phyloP scores from a whole-genome alignment of 2,329 filamentous ascomycete species.

The Fusarium oligoseptatum region DNA sequence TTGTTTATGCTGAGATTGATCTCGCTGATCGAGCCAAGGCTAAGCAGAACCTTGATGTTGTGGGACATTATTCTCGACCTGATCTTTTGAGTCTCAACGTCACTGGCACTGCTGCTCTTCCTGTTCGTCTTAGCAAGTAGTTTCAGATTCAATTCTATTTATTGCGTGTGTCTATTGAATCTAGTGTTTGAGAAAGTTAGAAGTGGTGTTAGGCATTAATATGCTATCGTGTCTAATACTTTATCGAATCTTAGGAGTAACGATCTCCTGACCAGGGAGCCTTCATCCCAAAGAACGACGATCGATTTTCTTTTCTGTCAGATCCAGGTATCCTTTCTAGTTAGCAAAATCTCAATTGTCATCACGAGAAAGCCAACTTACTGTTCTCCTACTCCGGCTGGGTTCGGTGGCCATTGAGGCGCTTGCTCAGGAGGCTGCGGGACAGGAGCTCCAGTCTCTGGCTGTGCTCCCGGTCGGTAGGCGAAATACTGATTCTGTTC shows the following conservation, averaged over 20 bases:
- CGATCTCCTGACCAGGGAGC: constrained; percentile 25
- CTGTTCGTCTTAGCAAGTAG: constrained; percentile 10
- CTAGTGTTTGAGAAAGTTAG: neutral
- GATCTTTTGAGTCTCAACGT: constrained; percentile 56
- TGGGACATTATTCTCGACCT: constrained; percentile 51
- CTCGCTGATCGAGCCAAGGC: constrained; percentile 38
- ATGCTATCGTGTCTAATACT: too few species aligned
- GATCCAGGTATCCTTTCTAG: neutral
- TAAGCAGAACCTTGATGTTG: constrained; percentile 54
- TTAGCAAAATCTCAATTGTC: neutral
- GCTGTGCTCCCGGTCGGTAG: constrained; percentile 2
- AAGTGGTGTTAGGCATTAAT: neutral
- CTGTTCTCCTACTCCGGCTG: neutral
- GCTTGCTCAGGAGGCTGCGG: constrained; percentile 1
- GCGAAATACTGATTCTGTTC: constrained; percentile 13
- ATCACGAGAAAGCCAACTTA: neutral
- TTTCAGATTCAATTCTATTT: neutral
- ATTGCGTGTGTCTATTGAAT: neutral
- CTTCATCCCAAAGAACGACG: constrained; percentile 35
- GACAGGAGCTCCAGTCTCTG: neutral
- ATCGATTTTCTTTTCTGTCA: constrained; percentile 5
- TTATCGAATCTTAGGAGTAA: neutral
- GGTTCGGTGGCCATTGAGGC: neutral
- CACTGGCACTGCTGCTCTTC: constrained; percentile 24
- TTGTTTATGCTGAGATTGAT: constrained; percentile 56